Conservation (phyloP, 495 filamentous ascomycete genomes). For the Aspergillus taichungensis region DNA sequence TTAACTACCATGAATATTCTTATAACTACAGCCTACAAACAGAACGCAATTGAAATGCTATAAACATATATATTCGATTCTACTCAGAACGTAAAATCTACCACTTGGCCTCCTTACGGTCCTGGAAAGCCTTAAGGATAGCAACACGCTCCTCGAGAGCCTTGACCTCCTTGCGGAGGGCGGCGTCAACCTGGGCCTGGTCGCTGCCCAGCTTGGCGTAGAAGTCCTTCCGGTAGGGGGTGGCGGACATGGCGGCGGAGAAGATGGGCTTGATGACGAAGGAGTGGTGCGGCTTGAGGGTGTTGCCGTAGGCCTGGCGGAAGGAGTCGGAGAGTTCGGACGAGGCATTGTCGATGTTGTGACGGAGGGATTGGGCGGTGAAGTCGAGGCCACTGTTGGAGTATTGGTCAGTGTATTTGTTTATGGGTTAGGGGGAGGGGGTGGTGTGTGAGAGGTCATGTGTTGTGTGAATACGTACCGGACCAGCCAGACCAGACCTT, state of each 20-base stretch:
- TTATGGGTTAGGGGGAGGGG: background rate
- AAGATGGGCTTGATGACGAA: constrained; percentile 84
- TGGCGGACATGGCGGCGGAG: constrained; percentile 82
- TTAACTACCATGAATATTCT: too few relatives aligned
- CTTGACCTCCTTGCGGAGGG: constrained; percentile 59
- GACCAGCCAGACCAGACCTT: constrained; percentile 84
- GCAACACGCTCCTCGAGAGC: constrained; percentile 64
- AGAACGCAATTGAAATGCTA: too few relatives aligned
- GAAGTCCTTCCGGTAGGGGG: constrained; percentile 85
- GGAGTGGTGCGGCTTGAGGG: constrained; percentile 85
- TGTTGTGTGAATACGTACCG: constrained; percentile 48
- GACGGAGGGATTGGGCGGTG: constrained; percentile 72
- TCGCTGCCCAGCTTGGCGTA: constrained; percentile 75
- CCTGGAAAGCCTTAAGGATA: constrained; percentile 68
- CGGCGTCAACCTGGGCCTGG: constrained; percentile 42
- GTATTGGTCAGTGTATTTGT: constrained; percentile 1
- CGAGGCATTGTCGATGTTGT: constrained; percentile 55
- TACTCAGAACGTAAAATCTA: constrained; percentile 20
- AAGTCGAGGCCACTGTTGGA: constrained; percentile 75
- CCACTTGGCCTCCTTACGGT: constrained; percentile 62
- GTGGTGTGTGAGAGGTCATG: constrained; percentile 2
- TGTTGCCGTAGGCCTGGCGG: constrained; percentile 69
- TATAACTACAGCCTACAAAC: too few relatives aligned
- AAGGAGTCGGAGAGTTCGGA: constrained; percentile 82
- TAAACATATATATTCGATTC: background rate